phyloP scores from a whole-genome alignment of 768 basidiomycete genomes.

The Kwoniella heveanensis region DNA sequence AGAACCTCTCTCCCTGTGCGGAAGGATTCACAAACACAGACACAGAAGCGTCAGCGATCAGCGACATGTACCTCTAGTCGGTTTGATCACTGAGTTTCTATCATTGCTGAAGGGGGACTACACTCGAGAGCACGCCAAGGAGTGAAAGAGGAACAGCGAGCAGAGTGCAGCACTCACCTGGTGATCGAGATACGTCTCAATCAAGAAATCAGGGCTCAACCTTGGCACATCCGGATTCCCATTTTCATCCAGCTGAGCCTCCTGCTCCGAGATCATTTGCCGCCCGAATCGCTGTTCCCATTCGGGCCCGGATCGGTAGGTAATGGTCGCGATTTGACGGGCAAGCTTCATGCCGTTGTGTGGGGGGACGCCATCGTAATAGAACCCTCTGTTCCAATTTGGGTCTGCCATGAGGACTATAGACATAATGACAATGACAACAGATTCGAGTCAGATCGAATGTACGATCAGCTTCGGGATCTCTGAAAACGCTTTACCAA shows the following conservation, averaged over 20 bases:
- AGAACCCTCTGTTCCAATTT: constrained; percentile 98
- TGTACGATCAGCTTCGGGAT: neutral
- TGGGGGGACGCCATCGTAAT: constrained; percentile 91
- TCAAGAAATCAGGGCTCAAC: constrained; percentile 94
- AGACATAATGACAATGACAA: constrained; percentile 6
- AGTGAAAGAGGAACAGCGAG: neutral
- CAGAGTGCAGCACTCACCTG: constrained; percentile 58
- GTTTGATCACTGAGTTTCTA: no score
- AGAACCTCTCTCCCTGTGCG: constrained; percentile 94
- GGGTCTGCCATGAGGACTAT: constrained; percentile 99
- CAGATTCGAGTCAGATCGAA: no score
- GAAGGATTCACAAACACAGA: no score
- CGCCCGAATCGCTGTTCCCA: constrained; percentile 99
- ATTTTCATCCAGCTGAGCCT: constrained; percentile 28
- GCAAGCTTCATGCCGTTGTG: constrained; percentile 99
- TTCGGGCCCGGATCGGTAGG: constrained; percentile 97
- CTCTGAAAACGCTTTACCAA: no score
- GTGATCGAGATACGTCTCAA: constrained; percentile 98
- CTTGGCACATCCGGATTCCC: constrained; percentile 62
- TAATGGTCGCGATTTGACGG: constrained; percentile 97
- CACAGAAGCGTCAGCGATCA: neutral
- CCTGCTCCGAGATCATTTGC: constrained; percentile 53
- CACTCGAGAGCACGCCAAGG: no score
- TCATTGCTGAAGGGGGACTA: no score
- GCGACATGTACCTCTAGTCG: no score